Evolutionary conservation across 352 stramenopile genomes (phyloP).

Genomic region (Phytophthora crassamura): DNA sequence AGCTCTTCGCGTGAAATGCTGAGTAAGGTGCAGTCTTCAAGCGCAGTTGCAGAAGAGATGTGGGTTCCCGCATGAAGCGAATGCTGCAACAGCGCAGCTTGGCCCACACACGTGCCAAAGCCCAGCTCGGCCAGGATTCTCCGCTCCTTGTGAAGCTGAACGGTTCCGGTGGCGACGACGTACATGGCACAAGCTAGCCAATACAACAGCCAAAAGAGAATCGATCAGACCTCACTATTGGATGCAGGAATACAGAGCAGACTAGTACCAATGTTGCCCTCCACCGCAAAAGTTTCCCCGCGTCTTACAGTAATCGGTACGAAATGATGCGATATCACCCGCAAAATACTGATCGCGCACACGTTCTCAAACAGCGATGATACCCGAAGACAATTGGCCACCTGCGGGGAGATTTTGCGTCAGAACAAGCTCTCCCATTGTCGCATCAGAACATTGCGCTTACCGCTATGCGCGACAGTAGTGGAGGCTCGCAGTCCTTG

Average conservation of each 20-base stretch:
- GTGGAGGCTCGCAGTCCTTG: constrained; percentile 45
- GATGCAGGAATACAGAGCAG: not conserved
- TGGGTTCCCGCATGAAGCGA: constrained; percentile 72
- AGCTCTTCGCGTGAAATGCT: constrained; percentile 74
- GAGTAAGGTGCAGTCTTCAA: constrained; percentile 73
- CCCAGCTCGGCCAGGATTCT: constrained; percentile 69
- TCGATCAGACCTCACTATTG: not conserved
- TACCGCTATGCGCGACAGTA: constrained; percentile 82
- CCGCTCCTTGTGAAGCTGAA: constrained; percentile 83
- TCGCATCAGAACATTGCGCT: not conserved
- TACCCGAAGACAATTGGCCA: constrained; percentile 80
- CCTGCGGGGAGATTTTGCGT: constrained; percentile 39
- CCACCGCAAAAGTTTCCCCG: constrained; percentile 68
- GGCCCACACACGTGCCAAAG: constrained; percentile 78
- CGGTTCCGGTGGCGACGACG: constrained; percentile 68
- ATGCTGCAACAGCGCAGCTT: constrained; percentile 74
- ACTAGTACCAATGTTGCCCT: constrained; percentile 63
- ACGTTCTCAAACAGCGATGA: constrained; percentile 86
- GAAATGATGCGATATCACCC: constrained; percentile 82
- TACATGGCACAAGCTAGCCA: constrained; percentile 79
- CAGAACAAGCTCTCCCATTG: not conserved
- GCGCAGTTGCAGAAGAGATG: constrained; percentile 74
- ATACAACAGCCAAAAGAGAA: constrained; percentile 1
- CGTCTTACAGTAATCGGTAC: constrained; percentile 54
- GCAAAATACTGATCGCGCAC: constrained; percentile 80